Base-by-base conservation (phyloP, 1,139 yeast genomes). In the Nakaseomyces kungkrabaensis region DNA sequence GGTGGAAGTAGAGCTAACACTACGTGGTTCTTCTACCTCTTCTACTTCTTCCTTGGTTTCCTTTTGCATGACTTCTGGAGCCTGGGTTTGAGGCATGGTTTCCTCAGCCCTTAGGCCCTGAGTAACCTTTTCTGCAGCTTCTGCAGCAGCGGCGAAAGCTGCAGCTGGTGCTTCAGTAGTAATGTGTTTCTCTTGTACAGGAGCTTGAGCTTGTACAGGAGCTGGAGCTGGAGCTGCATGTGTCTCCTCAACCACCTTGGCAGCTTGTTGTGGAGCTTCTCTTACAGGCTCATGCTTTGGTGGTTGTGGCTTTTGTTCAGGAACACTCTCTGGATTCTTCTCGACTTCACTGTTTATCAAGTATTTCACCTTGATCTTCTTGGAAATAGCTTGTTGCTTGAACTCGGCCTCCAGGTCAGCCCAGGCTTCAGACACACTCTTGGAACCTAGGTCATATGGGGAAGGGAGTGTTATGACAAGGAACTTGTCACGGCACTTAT, bases 401-500 rank as follows among this genome's bases (percentile, higher is more conserved):
- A 77, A 76, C 63, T 75, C 75, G 48, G 78, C 69, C 63, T 85
- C 95, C 62, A 87, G 75, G 49, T 76, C 72, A 37, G 82, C 63
- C 96, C 96, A 89, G 61, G 76, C 71, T 49, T 81, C 83, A 52
- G 87, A 76, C 49, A 86, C 87, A 22, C 68, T 62, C 38, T 78
- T 70, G 49, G 81, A 82, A 50, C 76, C 75, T 51, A 79, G 56
- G 47, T 72, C 77, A 42, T 70, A 66, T 31, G 85, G 81, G 53
- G 90, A 80, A 48, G 95, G 94, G 57, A 89, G 75, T 32, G 94
- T 81, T 59, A 90, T 92, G 54, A 92, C 83, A 65, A 92, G 78
- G 67, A 92, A 92, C 72, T 92, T 92, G 71, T 92, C 97, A 68
- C 84, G 85, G 69, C 95, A 85, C 70, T 83, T 83, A 70, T 76